These are phyloP conservation scores for Boletus sp. DNA, from an alignment of 768 basidiomycete genomes.

Conservation along the genomic window DNA sequence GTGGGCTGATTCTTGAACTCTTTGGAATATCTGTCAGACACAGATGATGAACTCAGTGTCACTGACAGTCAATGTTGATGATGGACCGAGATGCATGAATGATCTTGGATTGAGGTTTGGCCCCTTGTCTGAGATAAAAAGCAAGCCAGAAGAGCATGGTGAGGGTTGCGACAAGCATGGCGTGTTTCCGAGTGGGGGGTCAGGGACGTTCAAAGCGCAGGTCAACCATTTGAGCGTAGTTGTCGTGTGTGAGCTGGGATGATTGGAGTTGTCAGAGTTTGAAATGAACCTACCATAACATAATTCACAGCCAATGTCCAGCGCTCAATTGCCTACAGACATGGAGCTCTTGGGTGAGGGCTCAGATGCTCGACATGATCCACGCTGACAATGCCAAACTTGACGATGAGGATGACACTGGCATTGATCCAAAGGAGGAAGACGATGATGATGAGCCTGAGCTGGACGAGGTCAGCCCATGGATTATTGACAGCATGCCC, in stretches of 20 bases:
- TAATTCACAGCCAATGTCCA: neutral
- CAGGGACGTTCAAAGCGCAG: slow-evolving; percentile 38
- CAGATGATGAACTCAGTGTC: neutral
- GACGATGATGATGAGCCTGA: slow-evolving; percentile 25
- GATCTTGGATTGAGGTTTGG: slow-evolving; percentile 40
- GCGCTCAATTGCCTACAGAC: slow-evolving; percentile 14
- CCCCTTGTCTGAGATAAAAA: slow-evolving; percentile 31
- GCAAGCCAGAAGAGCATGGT: slow-evolving; percentile 45
- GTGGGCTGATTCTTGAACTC: slow-evolving; percentile 82
- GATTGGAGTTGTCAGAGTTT: slow-evolving; percentile 20
- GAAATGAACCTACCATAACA: slow-evolving; percentile 12
- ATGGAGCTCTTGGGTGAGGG: slow-evolving; percentile 25
- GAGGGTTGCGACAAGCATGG: slow-evolving; percentile 41
- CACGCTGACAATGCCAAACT: slow-evolving; percentile 29
- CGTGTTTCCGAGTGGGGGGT: slow-evolving; percentile 47
- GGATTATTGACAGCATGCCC: too few relatives aligned
- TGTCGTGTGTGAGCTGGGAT: slow-evolving; percentile 16
- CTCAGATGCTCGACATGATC: slow-evolving; percentile 38
- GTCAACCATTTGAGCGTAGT: neutral
- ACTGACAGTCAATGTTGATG: neutral
- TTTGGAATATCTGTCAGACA: slow-evolving; percentile 67
- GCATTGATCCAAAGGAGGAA: slow-evolving; percentile 34
- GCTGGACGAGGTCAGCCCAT: slow-evolving; percentile 8
- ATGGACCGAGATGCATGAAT: slow-evolving; percentile 65
- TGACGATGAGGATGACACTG: slow-evolving; percentile 39